Conservation (phyloP, 1,284 basidiomycete genomes). For the Ceratobasidium sp. region DNA sequence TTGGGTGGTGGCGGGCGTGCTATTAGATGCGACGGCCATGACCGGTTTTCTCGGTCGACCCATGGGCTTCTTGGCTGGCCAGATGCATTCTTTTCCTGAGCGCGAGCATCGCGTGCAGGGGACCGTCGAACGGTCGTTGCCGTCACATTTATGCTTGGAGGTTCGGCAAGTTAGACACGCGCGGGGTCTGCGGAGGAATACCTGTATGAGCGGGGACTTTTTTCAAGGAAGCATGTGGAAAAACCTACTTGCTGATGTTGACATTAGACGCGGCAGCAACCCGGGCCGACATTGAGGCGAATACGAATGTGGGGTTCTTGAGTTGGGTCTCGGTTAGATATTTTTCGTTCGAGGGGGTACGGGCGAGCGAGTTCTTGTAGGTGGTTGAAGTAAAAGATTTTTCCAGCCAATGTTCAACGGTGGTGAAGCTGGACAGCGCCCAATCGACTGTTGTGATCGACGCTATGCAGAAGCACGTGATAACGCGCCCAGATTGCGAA, state of each 20-base stretch:
- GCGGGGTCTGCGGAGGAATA: conserved; percentile 17
- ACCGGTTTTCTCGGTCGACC: conserved; percentile 33
- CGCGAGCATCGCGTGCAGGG: conserved; percentile 22
- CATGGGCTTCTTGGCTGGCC: conserved; percentile 39
- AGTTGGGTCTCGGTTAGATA: too few species aligned
- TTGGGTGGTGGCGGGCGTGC: not conserved
- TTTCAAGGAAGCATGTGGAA: not conserved
- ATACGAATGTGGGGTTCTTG: not conserved
- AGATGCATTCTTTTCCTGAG: conserved; percentile 27
- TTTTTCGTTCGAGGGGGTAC: not conserved
- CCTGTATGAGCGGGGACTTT: conserved; percentile 11
- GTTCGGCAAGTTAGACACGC: conserved; percentile 29
- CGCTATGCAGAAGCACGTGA: not conserved
- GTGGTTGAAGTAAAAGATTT: not conserved
- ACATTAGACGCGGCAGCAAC: not conserved
- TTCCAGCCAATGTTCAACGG: not conserved
- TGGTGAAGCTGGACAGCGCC: not conserved
- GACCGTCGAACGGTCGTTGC: conserved; percentile 15
- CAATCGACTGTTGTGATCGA: conserved; percentile 10
- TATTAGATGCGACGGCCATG: conserved; percentile 2
- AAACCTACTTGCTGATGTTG: conserved; percentile 10
- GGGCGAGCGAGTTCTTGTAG: not conserved
- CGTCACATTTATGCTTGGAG: conserved; percentile 41
- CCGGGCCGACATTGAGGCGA: not conserved
- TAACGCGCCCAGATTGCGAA: not conserved